Conservation (phyloP, 1,284 basidiomycete species). For the Rhodotorula mucilaginosa region DNA sequence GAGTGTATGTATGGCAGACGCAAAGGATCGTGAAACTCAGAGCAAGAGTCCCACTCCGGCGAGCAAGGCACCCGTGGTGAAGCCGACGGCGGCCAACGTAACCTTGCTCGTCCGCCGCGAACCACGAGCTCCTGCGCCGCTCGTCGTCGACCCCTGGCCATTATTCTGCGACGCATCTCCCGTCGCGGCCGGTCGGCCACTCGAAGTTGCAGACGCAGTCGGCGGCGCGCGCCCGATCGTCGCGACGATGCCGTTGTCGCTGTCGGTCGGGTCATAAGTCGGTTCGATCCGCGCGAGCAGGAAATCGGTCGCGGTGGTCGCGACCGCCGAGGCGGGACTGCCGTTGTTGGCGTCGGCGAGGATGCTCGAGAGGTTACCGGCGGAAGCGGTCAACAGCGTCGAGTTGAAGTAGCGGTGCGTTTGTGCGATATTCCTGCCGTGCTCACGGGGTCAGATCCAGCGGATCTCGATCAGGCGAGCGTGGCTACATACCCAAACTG, state of each 20-base stretch:
- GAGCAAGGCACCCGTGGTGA: slow-evolving; percentile 1
- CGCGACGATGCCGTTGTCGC: slow-evolving; percentile 24
- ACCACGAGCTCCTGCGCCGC: not conserved
- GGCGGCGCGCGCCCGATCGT: slow-evolving; percentile 21
- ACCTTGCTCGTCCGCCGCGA: not conserved
- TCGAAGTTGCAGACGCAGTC: not conserved
- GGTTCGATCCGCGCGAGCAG: slow-evolving; percentile 19
- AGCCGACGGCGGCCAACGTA: not conserved
- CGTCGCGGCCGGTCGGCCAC: not conserved
- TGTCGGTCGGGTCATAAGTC: slow-evolving; percentile 1
- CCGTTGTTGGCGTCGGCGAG: not conserved
- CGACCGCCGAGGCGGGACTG: not conserved
- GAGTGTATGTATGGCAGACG: no score
- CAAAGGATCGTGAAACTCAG: not conserved
- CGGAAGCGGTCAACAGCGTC: slow-evolving; percentile 6
- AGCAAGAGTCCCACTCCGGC: slow-evolving; percentile 2
- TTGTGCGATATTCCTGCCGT: slow-evolving; percentile 11
- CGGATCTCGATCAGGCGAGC: no score
- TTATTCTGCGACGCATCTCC: not conserved
- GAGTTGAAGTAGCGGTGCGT: slow-evolving; percentile 24
- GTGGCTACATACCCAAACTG: slow-evolving; percentile 16
- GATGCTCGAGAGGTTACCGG: slow-evolving; percentile 13
- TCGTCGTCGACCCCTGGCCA: not conserved
- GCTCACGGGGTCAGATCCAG: not conserved
- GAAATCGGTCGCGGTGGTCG: slow-evolving; percentile 3